Evolutionary conservation across 1,284 basidiomycete genomes (phyloP), one percentile per base, ranked within the genome.

Genomic region (Tylopilus orsonianus): DNA sequence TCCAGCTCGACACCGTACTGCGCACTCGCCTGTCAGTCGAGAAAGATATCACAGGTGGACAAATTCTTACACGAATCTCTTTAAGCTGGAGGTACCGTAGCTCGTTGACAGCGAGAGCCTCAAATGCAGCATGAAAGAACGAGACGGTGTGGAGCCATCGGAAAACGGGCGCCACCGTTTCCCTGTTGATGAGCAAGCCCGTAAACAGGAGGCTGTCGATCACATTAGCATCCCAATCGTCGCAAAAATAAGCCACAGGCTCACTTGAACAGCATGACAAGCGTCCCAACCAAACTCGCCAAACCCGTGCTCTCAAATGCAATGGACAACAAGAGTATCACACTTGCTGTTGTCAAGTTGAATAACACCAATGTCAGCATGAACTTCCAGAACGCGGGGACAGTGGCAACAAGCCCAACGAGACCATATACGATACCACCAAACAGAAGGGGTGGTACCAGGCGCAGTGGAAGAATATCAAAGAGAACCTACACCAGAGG

Each of bases 71-170:
- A 77, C 90, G 89, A 60, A 84, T 79, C 68, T 98, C 91, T 63
- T 90, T 92, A 43, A 98, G 74, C 60, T 93, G 89, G n/a, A 98
- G 73, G 68, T 95, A 97, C 40, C 94, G 77, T 44, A 99, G 74
- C 70, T 99, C 95, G 66, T 98, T 98, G 50, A 98, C 94, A 20
- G 94, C 85, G 23, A 99, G 78, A 1, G 90, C 93, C 71, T 99
- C 96, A 63, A 93, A 98, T 0, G 90, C 96, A n/a, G 96, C 95
- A 71, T 98, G 96, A 85, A 97, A 98, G 79, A 98, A 98, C 3
- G 93, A 96, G 12, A 92, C 65, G 1, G 89, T 93, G 64, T 93
- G 89, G 54, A 98, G 73, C 91, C 93, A 97, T 49, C 81, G 83
- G 41, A 96, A 74, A 32, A 74, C 77, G 0, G 75, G 74, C 0